phyloP scores from a whole-genome alignment of 352 stramenopile species.

The Elongisporangium prolatum region DNA sequence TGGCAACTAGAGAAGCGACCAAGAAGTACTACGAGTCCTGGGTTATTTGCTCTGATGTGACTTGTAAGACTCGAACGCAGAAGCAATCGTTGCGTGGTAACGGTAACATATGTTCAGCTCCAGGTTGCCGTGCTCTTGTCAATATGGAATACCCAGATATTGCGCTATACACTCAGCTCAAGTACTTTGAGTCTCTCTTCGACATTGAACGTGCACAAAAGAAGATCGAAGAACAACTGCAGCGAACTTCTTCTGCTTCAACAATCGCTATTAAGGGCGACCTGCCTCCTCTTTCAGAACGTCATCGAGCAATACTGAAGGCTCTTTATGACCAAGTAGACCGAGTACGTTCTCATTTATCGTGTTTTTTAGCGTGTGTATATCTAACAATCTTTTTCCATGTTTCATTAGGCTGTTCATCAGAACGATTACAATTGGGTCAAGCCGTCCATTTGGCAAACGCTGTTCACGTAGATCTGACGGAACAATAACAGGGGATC shows the following conservation, averaged over 20 bases:
- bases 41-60: constrained; percentile 93
- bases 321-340: constrained; percentile 76
- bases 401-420: constrained; percentile 57
- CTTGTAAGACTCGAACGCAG: constrained; percentile 92
- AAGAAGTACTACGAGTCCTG: constrained; percentile 89
- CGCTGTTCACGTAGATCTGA: constrained; percentile 62
- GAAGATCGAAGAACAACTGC: constrained; percentile 71
- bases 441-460: constrained; percentile 88
- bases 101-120: constrained; percentile 90
- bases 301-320: constrained; percentile 71
- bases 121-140: constrained; percentile 90
- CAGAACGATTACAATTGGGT: constrained; percentile 94
- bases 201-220: constrained; percentile 89
- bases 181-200: constrained; percentile 96
- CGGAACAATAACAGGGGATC: neutral
- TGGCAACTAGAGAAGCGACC: constrained; percentile 72
- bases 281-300: constrained; percentile 44
- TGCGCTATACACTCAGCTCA: constrained; percentile 94
- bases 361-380: neutral
- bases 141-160: constrained; percentile 87
- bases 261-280: constrained; percentile 21
- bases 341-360: constrained; percentile 28
- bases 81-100: constrained; percentile 93
- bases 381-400: constrained; percentile 5
- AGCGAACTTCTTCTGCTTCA: constrained; percentile 14